phyloP scores from a whole-genome alignment of 768 basidiomycete genomes.

The Tylopilus sp. region DNA sequence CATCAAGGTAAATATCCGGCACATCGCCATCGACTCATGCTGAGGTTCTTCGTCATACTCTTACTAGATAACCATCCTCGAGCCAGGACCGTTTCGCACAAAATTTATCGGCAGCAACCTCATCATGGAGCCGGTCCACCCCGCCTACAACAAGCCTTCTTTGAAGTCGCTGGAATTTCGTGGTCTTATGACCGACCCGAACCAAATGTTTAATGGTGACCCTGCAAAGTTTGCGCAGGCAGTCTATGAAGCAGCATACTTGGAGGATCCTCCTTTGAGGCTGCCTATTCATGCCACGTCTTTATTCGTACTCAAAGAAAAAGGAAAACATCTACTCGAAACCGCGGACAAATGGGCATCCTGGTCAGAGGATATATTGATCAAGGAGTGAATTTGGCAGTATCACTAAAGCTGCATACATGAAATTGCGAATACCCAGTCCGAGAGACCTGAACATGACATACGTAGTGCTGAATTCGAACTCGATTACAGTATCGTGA shows the following conservation, averaged over 20 bases:
- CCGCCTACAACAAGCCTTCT: conserved; percentile 11
- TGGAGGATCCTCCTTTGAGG: conserved; percentile 16
- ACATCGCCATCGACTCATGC: neutral
- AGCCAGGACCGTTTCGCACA: conserved; percentile 1
- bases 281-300: conserved; percentile 1
- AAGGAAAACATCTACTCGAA: conserved; percentile 10
- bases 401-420: neutral
- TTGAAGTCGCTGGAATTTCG: conserved; percentile 1
- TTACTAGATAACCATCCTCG: conserved; percentile 4
- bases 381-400: neutral
- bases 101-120: neutral
- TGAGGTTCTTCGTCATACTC: neutral
- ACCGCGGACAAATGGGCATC: conserved; percentile 15
- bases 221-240: conserved; percentile 11
- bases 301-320: neutral
- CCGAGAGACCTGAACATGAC: no score
- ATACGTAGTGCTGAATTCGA: no score
- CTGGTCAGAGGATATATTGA: conserved; percentile 1
- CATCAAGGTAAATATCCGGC: conserved; percentile 11
- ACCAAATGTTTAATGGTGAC: conserved; percentile 9
- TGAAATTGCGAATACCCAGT: no score
- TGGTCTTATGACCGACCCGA: neutral
- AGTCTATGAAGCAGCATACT: conserved; percentile 2
- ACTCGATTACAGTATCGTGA: no score
- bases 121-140: conserved; percentile 4